Conservation (phyloP, 106 monocot species). For the Triglochin maritima region DNA sequence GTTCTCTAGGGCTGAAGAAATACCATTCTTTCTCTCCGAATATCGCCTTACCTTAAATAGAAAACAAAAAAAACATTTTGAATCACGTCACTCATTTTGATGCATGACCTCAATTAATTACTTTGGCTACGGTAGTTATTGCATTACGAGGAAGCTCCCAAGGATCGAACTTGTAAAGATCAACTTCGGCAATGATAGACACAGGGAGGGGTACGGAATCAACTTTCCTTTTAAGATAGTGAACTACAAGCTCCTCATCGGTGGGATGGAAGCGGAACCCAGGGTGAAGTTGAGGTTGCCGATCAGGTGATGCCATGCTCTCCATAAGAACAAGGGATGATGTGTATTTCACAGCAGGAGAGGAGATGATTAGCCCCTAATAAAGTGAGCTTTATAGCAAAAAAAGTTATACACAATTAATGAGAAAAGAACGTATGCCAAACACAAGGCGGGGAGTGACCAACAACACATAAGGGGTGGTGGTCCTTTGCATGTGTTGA, state of each 20-base stretch:
- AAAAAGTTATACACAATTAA: neutral
- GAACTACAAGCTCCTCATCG: slow-evolving; percentile 1
- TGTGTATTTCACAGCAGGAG: too few species aligned
- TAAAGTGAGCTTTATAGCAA: too few species aligned
- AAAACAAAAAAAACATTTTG: too few species aligned
- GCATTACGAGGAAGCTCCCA: neutral
- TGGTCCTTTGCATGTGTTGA: too few species aligned
- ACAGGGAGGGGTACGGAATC: neutral
- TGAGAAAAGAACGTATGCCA: neutral
- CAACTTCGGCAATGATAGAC: neutral
- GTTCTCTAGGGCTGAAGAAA: slow-evolving; percentile 15
- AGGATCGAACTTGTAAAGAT: slow-evolving; percentile 3
- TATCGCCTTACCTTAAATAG: neutral
- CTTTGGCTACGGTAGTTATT: too few species aligned
- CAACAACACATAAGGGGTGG: too few species aligned
- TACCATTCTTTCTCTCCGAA: slow-evolving; percentile 11
- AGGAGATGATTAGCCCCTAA: too few species aligned
- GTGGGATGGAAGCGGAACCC: slow-evolving; percentile 2
- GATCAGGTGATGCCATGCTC: neutral
- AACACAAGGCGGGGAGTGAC: too few species aligned
- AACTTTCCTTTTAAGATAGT: slow-evolving; percentile 1
- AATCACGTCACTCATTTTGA: too few species aligned
- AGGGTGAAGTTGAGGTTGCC: neutral
- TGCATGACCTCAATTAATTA: too few species aligned
- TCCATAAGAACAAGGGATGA: neutral